A percentile compares a stretch with the other conserved stretches of the same genome.
These are phyloP conservation scores for Cryphonectria naterciae DNA, from an alignment of 2,329 filamentous ascomycete genomes.

Conservation along the genomic window DNA sequence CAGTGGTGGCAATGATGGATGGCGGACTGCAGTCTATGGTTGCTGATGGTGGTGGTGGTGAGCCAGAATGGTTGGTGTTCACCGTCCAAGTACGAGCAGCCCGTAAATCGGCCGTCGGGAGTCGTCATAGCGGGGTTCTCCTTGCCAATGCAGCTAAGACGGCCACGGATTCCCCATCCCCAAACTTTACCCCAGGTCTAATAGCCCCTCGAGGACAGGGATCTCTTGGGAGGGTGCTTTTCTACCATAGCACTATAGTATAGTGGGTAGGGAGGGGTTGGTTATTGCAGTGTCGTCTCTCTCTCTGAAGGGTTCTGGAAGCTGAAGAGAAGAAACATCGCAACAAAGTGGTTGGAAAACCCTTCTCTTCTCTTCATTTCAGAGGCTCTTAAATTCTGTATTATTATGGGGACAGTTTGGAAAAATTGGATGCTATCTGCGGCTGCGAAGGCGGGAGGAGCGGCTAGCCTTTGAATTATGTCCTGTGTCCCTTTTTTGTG, in stretches of 20 bases:
- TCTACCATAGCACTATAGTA: neutral
- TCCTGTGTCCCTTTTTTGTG: neutral
- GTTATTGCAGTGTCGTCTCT: neutral
- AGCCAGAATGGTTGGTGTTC: slow-evolving; percentile 2
- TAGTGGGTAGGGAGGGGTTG: neutral
- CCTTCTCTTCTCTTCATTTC: neutral
- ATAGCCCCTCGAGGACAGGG: slow-evolving; percentile 4
- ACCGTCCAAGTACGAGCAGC: neutral
- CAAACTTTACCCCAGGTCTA: slow-evolving; percentile 15
- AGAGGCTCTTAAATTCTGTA: neutral
- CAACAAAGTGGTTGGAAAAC: neutral
- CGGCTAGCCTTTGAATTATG: neutral
- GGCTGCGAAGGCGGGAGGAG: slow-evolving; percentile 5
- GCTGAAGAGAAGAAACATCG: neutral
- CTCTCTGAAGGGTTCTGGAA: neutral
- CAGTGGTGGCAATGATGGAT: neutral
- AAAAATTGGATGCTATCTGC: neutral
- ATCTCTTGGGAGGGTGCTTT: neutral
- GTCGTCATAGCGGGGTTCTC: slow-evolving; percentile 20
- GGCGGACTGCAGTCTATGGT: neutral
- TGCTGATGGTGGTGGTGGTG: neutral
- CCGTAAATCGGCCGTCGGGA: slow-evolving; percentile 14
- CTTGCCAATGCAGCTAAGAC: slow-evolving; percentile 7
- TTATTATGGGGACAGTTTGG: neutral
- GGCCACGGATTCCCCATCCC: slow-evolving; percentile 6